phyloP scores from a whole-genome alignment of 495 filamentous ascomycete genomes.

The Astrocystis sublimbata region DNA sequence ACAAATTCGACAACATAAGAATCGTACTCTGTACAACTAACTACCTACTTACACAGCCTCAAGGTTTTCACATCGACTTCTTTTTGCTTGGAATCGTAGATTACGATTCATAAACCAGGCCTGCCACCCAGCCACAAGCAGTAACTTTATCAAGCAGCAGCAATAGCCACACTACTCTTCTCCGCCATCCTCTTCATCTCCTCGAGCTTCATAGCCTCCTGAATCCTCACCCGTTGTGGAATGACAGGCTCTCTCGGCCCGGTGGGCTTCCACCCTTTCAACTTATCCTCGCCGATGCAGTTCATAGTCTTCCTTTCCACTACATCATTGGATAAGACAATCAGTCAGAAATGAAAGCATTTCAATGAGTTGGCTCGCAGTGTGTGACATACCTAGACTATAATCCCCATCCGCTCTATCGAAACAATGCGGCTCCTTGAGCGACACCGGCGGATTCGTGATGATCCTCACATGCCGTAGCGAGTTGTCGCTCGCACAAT shows the following conservation, averaged over 20 bases:
- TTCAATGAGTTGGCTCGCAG: not conserved
- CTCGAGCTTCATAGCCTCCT: constrained; percentile 53
- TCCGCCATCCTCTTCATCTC: constrained; percentile 45
- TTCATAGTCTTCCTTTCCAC: constrained; percentile 68
- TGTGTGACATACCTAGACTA: constrained; percentile 41
- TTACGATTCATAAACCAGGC: not conserved
- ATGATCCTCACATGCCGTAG: constrained; percentile 63
- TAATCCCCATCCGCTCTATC: constrained; percentile 61
- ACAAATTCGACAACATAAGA: no score
- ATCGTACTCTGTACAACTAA: no score
- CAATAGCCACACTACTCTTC: constrained; percentile 20
- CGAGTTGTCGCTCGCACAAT: constrained; percentile 63
- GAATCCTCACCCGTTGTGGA: constrained; percentile 42
- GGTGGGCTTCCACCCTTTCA: constrained; percentile 64
- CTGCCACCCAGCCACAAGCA: not conserved
- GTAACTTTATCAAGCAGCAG: constrained; percentile 19
- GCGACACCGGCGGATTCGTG: constrained; percentile 68
- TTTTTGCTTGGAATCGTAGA: no score
- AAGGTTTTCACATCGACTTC: no score
- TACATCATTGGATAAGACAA: not conserved
- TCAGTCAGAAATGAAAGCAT: not conserved
- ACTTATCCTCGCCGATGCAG: constrained; percentile 53
- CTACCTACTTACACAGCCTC: no score
- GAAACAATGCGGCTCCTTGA: constrained; percentile 65
- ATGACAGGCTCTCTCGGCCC: constrained; percentile 49